These are phyloP conservation scores for Multifurca ochricompacta DNA, from an alignment of 768 basidiomycete genomes.

Conservation along the genomic window DNA sequence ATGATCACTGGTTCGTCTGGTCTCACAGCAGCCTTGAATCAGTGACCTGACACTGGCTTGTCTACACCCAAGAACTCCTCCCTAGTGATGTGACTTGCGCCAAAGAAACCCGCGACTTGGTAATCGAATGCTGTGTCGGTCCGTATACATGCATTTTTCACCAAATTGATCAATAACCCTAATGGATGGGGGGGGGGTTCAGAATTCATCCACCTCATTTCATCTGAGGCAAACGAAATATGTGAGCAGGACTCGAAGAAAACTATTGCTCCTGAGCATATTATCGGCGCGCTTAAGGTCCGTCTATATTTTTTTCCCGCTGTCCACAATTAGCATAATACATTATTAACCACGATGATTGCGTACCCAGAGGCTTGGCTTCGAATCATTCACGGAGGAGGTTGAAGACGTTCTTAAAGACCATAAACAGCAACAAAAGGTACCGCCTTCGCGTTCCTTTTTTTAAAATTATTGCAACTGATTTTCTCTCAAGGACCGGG, in stretches of 20 bases:
- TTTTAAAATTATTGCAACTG: not conserved
- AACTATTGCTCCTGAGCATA: constrained; percentile 97
- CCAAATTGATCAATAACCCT: not conserved
- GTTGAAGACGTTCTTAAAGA: constrained; percentile 92
- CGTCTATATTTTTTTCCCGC: constrained; percentile 22
- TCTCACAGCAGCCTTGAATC: not conserved
- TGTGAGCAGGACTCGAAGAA: constrained; percentile 98
- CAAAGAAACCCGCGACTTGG: constrained; percentile 94
- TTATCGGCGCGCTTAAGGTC: constrained; percentile 85
- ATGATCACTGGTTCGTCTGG: constrained; percentile 74
- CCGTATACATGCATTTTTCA: constrained; percentile 31
- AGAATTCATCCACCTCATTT: constrained; percentile 99
- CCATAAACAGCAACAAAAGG: constrained; percentile 94
- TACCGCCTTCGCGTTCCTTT: constrained; percentile 25
- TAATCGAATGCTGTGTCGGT: constrained; percentile 99
- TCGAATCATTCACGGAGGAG: constrained; percentile 83
- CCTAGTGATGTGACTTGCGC: constrained; percentile 83
- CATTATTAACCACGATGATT: not conserved
- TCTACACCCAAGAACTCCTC: constrained; percentile 58
- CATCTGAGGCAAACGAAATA: constrained; percentile 95
- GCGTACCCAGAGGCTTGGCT: constrained; percentile 68
- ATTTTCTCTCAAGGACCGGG: constrained; percentile 54
- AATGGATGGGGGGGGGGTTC: not conserved
- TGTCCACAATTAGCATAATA: not conserved
- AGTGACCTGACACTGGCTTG: too few relatives aligned